These are phyloP conservation scores for Postia placenta DNA, from an alignment of 768 basidiomycete genomes.

Conservation along the genomic window DNA sequence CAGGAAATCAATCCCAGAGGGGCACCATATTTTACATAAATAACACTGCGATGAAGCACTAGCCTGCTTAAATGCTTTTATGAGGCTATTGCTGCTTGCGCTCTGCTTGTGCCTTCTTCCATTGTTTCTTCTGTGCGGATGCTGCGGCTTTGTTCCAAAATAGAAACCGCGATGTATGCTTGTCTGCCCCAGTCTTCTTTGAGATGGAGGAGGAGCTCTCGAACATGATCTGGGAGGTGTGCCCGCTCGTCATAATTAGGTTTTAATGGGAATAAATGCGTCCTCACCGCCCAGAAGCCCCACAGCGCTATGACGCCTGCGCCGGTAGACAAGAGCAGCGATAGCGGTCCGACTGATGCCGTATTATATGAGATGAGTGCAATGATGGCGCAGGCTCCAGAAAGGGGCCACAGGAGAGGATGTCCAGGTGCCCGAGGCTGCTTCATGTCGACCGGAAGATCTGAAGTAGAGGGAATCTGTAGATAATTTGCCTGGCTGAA, in stretches of 20 bases:
- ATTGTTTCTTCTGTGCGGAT: conserved; percentile 28
- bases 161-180: conserved; percentile 72
- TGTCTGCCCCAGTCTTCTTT: conserved; percentile 75
- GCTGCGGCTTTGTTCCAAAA: conserved; percentile 61
- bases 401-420: conserved; percentile 60
- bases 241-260: neutral
- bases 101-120: conserved; percentile 20
- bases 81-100: no score
- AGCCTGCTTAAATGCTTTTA: no score
- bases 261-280: conserved; percentile 14
- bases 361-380: conserved; percentile 67
- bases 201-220: conserved; percentile 50
- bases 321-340: conserved; percentile 43
- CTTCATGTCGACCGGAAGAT: neutral
- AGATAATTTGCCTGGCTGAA: neutral
- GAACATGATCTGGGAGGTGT: conserved; percentile 47
- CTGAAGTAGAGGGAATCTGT: neutral
- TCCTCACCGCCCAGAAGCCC: conserved; percentile 71
- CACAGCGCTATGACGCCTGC: conserved; percentile 51
- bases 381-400: conserved; percentile 45
- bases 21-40: no score
- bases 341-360: conserved; percentile 47
- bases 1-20: no score
- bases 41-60: no score
- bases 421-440: conserved; percentile 31